Conservation (phyloP, 306 rosid species). For the Trifolium repens region DNA sequence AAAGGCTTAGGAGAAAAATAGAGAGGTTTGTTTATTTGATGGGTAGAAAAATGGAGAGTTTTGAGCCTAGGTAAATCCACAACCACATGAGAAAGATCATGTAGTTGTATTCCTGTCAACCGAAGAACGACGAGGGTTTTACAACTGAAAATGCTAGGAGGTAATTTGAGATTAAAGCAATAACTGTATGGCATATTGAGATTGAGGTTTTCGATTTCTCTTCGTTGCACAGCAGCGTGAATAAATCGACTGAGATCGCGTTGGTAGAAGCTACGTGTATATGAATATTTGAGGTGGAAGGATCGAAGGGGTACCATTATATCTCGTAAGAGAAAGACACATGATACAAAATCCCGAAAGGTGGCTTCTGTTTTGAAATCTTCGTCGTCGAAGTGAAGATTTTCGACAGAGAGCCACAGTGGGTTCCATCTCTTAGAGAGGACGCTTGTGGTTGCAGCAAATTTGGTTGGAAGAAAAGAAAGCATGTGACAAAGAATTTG, state of each 20-base stretch:
- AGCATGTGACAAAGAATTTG: background rate
- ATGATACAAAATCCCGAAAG: background rate
- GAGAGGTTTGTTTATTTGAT: too few species aligned
- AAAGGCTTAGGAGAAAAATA: too few species aligned
- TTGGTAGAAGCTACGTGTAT: background rate
- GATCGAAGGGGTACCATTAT: background rate
- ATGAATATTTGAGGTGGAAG: background rate
- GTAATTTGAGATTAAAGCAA: background rate
- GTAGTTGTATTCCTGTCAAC: background rate
- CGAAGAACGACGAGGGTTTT: background rate
- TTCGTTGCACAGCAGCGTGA: background rate
- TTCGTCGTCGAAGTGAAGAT: background rate
- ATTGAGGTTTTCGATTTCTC: background rate
- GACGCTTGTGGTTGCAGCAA: too few species aligned
- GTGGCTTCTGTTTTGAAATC: background rate
- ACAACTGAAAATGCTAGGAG: background rate
- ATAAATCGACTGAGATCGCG: background rate
- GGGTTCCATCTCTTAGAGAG: background rate
- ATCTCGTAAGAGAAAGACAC: background rate
- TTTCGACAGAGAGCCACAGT: background rate
- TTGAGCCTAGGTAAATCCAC: background rate
- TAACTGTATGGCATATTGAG: background rate
- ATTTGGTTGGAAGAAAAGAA: too few species aligned
- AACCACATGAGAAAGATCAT: background rate
- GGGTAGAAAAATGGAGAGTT: background rate